Evolutionary conservation across 805 yeast genomes (phyloP).

Genomic region (Brettanomyces custersianus): DNA sequence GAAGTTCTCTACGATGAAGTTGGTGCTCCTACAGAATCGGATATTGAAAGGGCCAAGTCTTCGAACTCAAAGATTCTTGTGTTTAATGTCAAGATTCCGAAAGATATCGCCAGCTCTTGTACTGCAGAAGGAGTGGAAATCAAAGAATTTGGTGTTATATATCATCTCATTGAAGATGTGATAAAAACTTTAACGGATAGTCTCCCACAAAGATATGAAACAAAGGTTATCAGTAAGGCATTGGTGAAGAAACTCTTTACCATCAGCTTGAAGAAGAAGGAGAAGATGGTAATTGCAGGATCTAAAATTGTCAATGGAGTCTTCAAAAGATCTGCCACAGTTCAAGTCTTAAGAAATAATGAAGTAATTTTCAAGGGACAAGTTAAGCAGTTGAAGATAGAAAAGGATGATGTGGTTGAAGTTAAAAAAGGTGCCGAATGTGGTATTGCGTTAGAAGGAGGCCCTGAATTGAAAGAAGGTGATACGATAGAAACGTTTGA

Average conservation of each 20-base stretch:
- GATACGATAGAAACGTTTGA: constrained; percentile 71
- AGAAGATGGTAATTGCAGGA: constrained; percentile 68
- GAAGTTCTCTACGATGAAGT: constrained; percentile 67
- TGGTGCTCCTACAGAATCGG: constrained; percentile 65
- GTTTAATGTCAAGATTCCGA: constrained; percentile 66
- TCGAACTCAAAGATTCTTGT: constrained; percentile 69
- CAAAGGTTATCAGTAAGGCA: constrained; percentile 57
- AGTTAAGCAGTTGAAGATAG: constrained; percentile 67
- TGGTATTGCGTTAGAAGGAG: constrained; percentile 61
- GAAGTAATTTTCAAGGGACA: constrained; percentile 28
- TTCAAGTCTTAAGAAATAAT: constrained; percentile 40
- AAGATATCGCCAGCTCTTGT: constrained; percentile 52
- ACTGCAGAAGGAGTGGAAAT: constrained; percentile 47
- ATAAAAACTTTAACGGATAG: constrained; percentile 50
- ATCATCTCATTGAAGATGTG: constrained; percentile 80
- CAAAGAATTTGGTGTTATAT: constrained; percentile 68
- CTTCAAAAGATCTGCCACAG: constrained; percentile 46
- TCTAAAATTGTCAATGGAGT: constrained; percentile 69
- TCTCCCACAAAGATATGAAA: constrained; percentile 59
- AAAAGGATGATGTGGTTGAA: constrained; percentile 69
- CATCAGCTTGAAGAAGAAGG: constrained; percentile 50
- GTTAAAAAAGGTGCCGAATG: constrained; percentile 85
- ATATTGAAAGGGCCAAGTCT: constrained; percentile 56
- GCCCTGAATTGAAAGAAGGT: constrained; percentile 36
- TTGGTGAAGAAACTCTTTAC: constrained; percentile 65